Evolutionary conservation across 495 filamentous ascomycete genomes (phyloP).

Genomic region (Thozetella sp.): DNA sequence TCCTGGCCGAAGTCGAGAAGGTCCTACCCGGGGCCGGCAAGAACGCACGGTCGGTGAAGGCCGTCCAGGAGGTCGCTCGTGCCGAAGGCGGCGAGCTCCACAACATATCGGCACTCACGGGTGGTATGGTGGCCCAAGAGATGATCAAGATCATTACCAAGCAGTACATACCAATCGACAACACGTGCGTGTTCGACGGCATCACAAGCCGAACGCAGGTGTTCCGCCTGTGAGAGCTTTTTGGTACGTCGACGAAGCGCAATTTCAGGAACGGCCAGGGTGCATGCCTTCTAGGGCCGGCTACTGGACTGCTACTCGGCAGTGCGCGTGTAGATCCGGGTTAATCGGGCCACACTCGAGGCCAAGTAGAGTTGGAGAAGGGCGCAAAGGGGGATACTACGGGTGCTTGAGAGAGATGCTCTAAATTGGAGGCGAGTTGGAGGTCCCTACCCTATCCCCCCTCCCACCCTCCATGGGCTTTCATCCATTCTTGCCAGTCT

Average conservation of each 20-base stretch:
- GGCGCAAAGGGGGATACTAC: constrained; percentile 22
- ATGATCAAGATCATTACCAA: constrained; percentile 93
- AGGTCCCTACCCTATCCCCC: too few relatives aligned
- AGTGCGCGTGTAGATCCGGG: constrained; percentile 39
- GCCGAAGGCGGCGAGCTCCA: constrained; percentile 88
- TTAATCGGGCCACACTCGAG: constrained; percentile 25
- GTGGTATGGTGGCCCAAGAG: constrained; percentile 94
- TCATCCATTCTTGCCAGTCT: not conserved
- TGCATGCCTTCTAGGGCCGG: constrained; percentile 15
- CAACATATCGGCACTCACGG: constrained; percentile 88
- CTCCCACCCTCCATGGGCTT: not conserved
- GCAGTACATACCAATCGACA: constrained; percentile 95
- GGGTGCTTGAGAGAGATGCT: constrained; percentile 13
- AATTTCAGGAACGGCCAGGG: constrained; percentile 13
- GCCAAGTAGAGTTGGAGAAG: constrained; percentile 6
- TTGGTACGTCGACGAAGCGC: too few relatives aligned
- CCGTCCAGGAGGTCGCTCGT: constrained; percentile 68
- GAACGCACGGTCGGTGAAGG: constrained; percentile 48
- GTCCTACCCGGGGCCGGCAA: constrained; percentile 43
- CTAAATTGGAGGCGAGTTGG: constrained; percentile 10
- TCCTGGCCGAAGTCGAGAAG: constrained; percentile 31
- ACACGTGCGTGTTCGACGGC: constrained; percentile 92
- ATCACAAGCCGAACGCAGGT: constrained; percentile 79
- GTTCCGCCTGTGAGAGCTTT: constrained; percentile 45
- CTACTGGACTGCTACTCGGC: constrained; percentile 22